Evolutionary conservation across 2,329 filamentous ascomycete genomes (phyloP).

Genomic region (Aureobasidium subglaciale): DNA sequence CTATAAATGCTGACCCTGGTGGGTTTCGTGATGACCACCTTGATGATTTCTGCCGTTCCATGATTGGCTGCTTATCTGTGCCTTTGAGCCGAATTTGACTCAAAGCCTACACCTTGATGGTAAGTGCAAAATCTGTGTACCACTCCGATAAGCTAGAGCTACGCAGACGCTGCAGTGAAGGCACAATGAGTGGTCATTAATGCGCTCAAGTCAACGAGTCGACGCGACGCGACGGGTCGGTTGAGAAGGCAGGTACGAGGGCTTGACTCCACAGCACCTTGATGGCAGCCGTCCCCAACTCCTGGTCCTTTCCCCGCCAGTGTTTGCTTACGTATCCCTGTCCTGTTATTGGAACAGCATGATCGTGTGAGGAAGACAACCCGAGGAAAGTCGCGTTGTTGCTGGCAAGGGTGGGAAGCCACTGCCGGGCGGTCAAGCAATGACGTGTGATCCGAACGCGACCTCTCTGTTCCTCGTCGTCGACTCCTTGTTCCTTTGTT

Average conservation of each 20-base stretch:
- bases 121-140: neutral
- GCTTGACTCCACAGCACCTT: neutral
- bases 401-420: neutral
- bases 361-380: neutral
- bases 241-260: neutral
- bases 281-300: neutral
- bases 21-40: neutral
- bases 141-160: neutral
- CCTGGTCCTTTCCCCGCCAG: neutral
- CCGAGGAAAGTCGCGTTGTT: neutral
- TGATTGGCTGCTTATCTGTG: constrained; percentile 3
- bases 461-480: neutral
- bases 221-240: neutral
- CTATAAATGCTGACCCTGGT: constrained; percentile 7
- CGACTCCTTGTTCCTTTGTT: no score
- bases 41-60: constrained; percentile 4
- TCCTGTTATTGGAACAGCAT: neutral
- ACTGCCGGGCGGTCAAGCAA: constrained; percentile 8
- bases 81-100: neutral
- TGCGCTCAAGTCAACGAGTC: neutral
- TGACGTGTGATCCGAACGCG: neutral
- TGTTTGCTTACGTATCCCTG: neutral
- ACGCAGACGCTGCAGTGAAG: neutral
- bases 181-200: constrained; percentile 1
- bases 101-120: constrained; percentile 4